Percentiles rank a stretch among this genome's conserved stretches.
phyloP scores from a whole-genome alignment of 169 alveolate genomes.

The Plasmodium gonderi region DNA sequence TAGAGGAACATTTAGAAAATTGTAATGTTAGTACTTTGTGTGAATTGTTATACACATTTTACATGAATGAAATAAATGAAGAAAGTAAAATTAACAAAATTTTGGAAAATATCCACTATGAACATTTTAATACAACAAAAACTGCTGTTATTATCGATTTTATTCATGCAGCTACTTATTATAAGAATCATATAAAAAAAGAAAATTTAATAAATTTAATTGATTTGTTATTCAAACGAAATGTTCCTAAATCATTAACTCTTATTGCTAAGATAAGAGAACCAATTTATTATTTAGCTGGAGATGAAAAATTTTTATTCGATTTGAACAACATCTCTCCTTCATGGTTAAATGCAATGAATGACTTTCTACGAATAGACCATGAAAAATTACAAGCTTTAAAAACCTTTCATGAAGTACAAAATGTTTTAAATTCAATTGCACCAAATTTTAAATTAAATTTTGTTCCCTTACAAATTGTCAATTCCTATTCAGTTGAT shows the following conservation, averaged over 20 bases:
- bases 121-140: conserved; percentile 68
- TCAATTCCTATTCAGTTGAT: conserved; percentile 60
- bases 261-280: conserved; percentile 74
- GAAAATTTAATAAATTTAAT: conserved; percentile 46
- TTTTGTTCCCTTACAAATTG: conserved; percentile 69
- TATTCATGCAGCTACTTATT: conserved; percentile 75
- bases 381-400: conserved; percentile 75
- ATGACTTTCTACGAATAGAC: conserved; percentile 72
- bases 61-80: conserved; percentile 75
- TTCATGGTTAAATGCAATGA: conserved; percentile 73
- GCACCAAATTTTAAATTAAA: conserved; percentile 62
- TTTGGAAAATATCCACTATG: conserved; percentile 54
- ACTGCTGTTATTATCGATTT: conserved; percentile 70
- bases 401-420: conserved; percentile 75
- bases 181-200: conserved; percentile 32
- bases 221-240: conserved; percentile 37
- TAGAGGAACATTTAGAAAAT: conserved; percentile 64
- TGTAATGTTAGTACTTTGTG: conserved; percentile 57
- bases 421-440: conserved; percentile 66
- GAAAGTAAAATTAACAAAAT: conserved; percentile 67
- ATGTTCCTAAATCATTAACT: conserved; percentile 66
- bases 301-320: conserved; percentile 13
- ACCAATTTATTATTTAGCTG: conserved; percentile 55
- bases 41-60: conserved; percentile 67
- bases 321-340: conserved; percentile 54